Percentiles rank a stretch among this genome's conserved stretches.
Conservation (phyloP, 768 basidiomycete genomes). For the Tricholoma sp. region DNA sequence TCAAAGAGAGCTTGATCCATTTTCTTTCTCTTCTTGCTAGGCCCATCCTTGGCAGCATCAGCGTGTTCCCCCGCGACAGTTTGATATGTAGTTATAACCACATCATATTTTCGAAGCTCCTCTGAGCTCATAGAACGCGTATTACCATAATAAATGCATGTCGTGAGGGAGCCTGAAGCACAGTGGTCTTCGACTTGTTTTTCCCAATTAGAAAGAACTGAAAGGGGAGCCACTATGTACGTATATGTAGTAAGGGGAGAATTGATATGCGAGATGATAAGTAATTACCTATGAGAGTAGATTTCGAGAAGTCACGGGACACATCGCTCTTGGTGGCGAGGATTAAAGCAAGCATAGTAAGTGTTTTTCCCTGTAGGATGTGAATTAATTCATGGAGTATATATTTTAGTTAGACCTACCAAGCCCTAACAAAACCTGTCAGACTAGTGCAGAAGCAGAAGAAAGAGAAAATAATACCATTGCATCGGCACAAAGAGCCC, state of each 20-base stretch:
- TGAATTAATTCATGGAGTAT: background rate
- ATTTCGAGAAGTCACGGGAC: slow-evolving; percentile 48
- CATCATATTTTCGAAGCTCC: slow-evolving; percentile 62
- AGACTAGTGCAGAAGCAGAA: background rate
- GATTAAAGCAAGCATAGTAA: slow-evolving; percentile 81
- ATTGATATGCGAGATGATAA: background rate
- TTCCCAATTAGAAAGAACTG: slow-evolving; percentile 85
- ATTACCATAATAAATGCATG: slow-evolving; percentile 67
- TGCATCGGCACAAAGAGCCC: slow-evolving; percentile 86
- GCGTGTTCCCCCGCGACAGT: slow-evolving; percentile 56
- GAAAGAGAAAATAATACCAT: slow-evolving; percentile 48
- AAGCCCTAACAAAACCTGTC: slow-evolving; percentile 30
- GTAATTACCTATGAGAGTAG: slow-evolving; percentile 72
- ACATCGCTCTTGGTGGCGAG: slow-evolving; percentile 70
- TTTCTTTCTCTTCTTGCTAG: slow-evolving; percentile 59
- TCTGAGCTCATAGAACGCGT: slow-evolving; percentile 53
- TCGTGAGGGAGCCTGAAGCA: slow-evolving; percentile 41
- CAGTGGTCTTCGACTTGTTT: slow-evolving; percentile 79
- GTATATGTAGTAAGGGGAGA: background rate
- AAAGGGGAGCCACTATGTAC: slow-evolving; percentile 67
- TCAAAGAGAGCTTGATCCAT: slow-evolving; percentile 52
- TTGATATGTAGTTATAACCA: slow-evolving; percentile 84
- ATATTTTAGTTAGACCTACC: slow-evolving; percentile 17
- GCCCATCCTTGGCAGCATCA: slow-evolving; percentile 22
- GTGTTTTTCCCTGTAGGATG: slow-evolving; percentile 70